Percentiles rank a stretch among this genome's conserved stretches.
Evolutionary conservation across 257 asterid species (phyloP).

Genomic region (Lavandula angustifolia): DNA sequence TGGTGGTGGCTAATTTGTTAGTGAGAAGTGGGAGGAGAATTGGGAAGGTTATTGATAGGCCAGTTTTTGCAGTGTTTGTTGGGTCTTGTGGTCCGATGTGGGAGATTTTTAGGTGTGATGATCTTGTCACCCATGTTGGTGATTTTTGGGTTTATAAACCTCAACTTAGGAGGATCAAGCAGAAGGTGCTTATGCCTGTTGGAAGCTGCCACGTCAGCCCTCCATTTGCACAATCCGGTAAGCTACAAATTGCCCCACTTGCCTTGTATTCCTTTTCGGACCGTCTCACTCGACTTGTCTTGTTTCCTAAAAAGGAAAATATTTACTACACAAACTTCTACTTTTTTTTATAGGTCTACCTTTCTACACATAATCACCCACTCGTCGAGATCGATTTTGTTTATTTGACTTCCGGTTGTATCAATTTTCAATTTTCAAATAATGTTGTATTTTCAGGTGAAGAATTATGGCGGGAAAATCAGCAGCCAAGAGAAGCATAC

Average conservation of each 20-base stretch:
- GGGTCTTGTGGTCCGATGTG: slow-evolving; percentile 68
- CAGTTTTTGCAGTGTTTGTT: slow-evolving; percentile 54
- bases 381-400: too few species aligned
- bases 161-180: slow-evolving; percentile 42
- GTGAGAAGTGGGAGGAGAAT: slow-evolving; percentile 47
- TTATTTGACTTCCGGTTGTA: too few species aligned
- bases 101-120: slow-evolving; percentile 84
- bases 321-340: too few species aligned
- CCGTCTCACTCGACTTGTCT: too few species aligned
- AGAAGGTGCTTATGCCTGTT: slow-evolving; percentile 64
- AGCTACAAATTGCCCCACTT: not conserved
- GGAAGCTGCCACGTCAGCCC: slow-evolving; percentile 68
- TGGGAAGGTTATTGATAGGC: slow-evolving; percentile 2
- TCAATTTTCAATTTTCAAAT: too few species aligned
- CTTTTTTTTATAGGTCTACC: too few species aligned
- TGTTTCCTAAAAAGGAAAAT: too few species aligned
- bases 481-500: slow-evolving; percentile 57
- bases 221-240: slow-evolving; percentile 49
- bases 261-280: too few species aligned
- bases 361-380: too few species aligned
- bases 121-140: slow-evolving; percentile 51
- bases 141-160: slow-evolving; percentile 56
- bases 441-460: slow-evolving; percentile 30
- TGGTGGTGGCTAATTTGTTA: slow-evolving; percentile 68
- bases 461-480: slow-evolving; percentile 35